These are phyloP conservation scores for Butyriboletus loyo DNA, from an alignment of 768 basidiomycete genomes.

Conservation along the genomic window DNA sequence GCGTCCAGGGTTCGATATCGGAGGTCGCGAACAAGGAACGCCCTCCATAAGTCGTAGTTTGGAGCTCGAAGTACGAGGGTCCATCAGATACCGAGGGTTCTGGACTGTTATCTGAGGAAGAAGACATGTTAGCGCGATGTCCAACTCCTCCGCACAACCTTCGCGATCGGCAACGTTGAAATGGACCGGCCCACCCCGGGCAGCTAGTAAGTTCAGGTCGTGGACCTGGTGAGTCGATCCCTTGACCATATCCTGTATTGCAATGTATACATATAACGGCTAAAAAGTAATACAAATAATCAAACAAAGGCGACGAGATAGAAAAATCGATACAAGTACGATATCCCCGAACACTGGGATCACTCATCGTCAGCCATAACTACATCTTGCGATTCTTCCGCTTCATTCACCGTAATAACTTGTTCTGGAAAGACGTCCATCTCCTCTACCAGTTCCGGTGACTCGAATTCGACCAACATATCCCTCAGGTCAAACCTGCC, in stretches of 20 bases:
- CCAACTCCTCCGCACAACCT: background rate
- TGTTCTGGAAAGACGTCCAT: conserved; percentile 2
- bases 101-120: background rate
- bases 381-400: background rate
- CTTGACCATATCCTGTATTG: too few relatives aligned
- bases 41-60: conserved; percentile 45
- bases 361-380: conserved; percentile 5
- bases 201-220: background rate
- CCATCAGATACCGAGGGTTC: background rate
- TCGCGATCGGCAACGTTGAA: background rate
- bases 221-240: background rate
- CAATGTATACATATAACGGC: background rate
- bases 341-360: background rate
- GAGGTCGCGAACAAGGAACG: conserved; percentile 50
- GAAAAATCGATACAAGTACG: background rate
- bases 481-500: conserved; percentile 24
- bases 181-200: background rate
- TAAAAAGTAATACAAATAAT: background rate
- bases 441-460: conserved; percentile 11
- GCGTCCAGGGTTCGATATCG: conserved; percentile 41
- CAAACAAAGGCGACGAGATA: background rate
- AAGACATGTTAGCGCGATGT: conserved; percentile 4
- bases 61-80: conserved; percentile 21
- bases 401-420: background rate
- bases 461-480: conserved; percentile 18